These are phyloP conservation scores for Trypanosoma brucei DNA, from an alignment of 208 protist species.

Conservation along the genomic window DNA sequence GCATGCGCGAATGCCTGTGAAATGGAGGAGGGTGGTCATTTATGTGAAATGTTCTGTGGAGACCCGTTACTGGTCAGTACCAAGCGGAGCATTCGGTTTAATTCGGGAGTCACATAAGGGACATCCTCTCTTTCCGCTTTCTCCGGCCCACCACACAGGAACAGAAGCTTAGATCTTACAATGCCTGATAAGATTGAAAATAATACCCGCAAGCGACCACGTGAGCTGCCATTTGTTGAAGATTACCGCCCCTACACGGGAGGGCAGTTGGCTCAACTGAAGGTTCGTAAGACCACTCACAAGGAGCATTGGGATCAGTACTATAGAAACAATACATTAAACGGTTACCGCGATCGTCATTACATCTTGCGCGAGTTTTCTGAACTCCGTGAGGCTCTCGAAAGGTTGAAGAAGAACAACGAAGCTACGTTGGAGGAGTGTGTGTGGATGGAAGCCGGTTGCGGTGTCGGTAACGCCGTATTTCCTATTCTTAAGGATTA, in stretches of 20 bases:
- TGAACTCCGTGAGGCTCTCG: conserved; percentile 50
- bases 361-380: conserved; percentile 85
- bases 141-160: no score
- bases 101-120: no score
- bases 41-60: not conserved
- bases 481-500: conserved; percentile 85
- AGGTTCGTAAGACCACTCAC: conserved; percentile 26
- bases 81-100: no score
- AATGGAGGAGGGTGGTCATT: not conserved
- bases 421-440: conserved; percentile 1
- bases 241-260: conserved; percentile 80
- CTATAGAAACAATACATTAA: conserved; percentile 88
- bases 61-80: no score
- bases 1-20: not conserved
- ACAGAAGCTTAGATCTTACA: no score
- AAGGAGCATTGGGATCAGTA: conserved; percentile 80
- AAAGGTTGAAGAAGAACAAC: conserved; percentile 4
- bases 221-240: conserved; percentile 54
- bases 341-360: conserved; percentile 88
- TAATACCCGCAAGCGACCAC: conserved; percentile 19
- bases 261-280: conserved; percentile 30
- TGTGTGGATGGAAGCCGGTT: conserved; percentile 89
- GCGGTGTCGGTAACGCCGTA: conserved; percentile 93
- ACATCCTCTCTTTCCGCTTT: no score
- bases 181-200: not conserved